These are phyloP conservation scores for Syzygium grande DNA, from an alignment of 345 rosid genomes.

Conservation along the genomic window DNA sequence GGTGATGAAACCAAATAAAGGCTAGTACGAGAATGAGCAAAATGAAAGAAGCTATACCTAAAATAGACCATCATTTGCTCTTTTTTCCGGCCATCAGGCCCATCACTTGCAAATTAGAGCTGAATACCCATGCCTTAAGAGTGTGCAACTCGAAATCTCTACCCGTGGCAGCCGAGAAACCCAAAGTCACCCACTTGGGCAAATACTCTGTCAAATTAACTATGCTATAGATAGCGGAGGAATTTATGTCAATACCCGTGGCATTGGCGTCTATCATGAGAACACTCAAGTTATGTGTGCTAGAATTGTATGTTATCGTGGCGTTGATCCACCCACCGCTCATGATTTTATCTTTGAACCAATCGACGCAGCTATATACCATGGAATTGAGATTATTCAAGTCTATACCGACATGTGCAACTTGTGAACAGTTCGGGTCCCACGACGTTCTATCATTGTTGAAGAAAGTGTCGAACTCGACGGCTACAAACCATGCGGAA, in stretches of 20 bases:
- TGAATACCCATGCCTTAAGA: conserved; percentile 4
- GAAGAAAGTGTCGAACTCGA: conserved; percentile 7
- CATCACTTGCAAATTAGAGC: not conserved
- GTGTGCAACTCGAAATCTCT: not conserved
- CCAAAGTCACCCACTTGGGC: conserved; percentile 10
- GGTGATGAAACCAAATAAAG: not conserved
- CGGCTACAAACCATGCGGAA: conserved; percentile 2
- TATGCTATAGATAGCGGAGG: not conserved
- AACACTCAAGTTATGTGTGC: not conserved
- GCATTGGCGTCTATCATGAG: not conserved
- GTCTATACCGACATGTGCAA: conserved; percentile 3
- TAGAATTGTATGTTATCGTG: not conserved
- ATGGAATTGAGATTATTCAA: not conserved
- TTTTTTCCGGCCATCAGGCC: too few relatives aligned
- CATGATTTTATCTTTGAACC: not conserved
- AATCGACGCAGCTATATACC: not conserved
- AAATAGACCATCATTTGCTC: not conserved
- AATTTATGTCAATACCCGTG: not conserved
- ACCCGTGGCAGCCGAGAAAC: conserved; percentile 10
- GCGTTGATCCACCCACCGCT: not conserved
- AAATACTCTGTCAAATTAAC: not conserved
- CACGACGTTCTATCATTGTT: not conserved
- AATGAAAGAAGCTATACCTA: not conserved
- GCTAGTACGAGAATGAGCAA: not conserved
- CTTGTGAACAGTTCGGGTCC: not conserved